A percentile compares a stretch with the other conserved stretches of the same genome.
Evolutionary conservation across 2,329 filamentous ascomycete genomes (phyloP).

Genomic region (Fusarium brachygibbosum): DNA sequence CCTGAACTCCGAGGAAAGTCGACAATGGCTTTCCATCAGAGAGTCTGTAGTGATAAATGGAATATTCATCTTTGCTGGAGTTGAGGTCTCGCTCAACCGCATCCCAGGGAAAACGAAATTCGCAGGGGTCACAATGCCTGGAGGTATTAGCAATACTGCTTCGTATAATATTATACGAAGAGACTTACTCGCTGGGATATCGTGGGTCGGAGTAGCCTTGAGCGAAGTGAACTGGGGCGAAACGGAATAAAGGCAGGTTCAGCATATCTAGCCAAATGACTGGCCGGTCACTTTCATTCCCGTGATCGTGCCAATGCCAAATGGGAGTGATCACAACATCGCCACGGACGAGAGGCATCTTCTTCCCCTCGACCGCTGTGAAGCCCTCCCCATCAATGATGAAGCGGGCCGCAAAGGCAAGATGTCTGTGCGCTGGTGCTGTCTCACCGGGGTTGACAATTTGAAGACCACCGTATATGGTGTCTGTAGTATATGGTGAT

Average conservation of each 20-base stretch:
- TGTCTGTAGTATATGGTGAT: conserved; percentile 63
- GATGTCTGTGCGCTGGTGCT: conserved; percentile 68
- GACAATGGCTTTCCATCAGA: conserved; percentile 54
- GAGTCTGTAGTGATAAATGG: conserved; percentile 55
- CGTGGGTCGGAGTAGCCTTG: conserved; percentile 62
- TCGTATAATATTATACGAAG: fast-evolving
- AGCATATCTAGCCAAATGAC: conserved; percentile 71
- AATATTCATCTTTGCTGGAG: conserved; percentile 43
- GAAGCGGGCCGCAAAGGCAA: conserved; percentile 69
- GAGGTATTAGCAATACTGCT: background rate
- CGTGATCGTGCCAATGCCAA: conserved; percentile 73
- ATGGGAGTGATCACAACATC: conserved; percentile 70
- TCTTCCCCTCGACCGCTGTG: conserved; percentile 68
- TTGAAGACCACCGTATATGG: conserved; percentile 69
- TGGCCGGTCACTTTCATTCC: conserved; percentile 66
- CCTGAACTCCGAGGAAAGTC: conserved; percentile 62
- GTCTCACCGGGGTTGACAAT: conserved; percentile 69
- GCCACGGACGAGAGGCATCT: conserved; percentile 64
- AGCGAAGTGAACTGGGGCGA: conserved; percentile 67
- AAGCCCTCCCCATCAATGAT: conserved; percentile 71
- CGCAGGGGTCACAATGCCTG: conserved; percentile 53
- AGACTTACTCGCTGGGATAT: conserved; percentile 61
- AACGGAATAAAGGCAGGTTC: conserved; percentile 65
- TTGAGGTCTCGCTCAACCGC: conserved; percentile 58
- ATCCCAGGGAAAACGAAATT: conserved; percentile 61